phyloP scores from a whole-genome alignment of 1,139 yeast genomes.

The Candida tropicalis region DNA sequence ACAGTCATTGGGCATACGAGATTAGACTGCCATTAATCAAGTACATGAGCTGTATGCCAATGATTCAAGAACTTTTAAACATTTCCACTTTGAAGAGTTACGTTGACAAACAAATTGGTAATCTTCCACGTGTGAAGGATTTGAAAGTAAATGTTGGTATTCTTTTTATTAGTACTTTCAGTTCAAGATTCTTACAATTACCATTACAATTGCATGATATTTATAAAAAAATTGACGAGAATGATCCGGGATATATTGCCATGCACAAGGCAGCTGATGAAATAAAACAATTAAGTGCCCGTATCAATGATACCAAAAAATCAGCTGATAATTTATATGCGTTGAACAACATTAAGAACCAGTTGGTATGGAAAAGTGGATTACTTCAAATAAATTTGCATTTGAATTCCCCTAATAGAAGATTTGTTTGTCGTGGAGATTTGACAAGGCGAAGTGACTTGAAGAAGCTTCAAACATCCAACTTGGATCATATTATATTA shows the following conservation, averaged over 20 bases:
- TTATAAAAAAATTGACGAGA: constrained; percentile 45
- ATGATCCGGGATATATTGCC: constrained; percentile 57
- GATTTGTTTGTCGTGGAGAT: constrained; percentile 61
- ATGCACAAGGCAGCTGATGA: constrained; percentile 56
- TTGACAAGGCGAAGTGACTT: constrained; percentile 63
- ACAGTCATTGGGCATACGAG: constrained; percentile 63
- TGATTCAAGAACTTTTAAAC: constrained; percentile 34
- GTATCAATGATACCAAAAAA: constrained; percentile 53
- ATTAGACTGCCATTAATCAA: constrained; percentile 47
- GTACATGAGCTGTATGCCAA: constrained; percentile 55
- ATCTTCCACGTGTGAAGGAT: constrained; percentile 43
- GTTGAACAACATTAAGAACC: constrained; percentile 48
- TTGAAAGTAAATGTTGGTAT: constrained; percentile 57
- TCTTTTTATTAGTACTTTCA: constrained; percentile 73
- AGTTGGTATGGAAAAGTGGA: constrained; percentile 50
- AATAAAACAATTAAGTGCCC: constrained; percentile 38
- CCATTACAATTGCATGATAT: constrained; percentile 70
- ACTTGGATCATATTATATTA: constrained; percentile 56
- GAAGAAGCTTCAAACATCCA: constrained; percentile 48
- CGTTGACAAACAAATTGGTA: constrained; percentile 48
- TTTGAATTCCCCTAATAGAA: constrained; percentile 58
- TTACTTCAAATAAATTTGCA: constrained; percentile 49
- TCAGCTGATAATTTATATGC: constrained; percentile 57
- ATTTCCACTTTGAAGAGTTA: constrained; percentile 55
- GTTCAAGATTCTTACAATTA: constrained; percentile 71